These are phyloP conservation scores for Larix kaempferi DNA, from an alignment of 75 land plant genomes.

Conservation along the genomic window DNA sequence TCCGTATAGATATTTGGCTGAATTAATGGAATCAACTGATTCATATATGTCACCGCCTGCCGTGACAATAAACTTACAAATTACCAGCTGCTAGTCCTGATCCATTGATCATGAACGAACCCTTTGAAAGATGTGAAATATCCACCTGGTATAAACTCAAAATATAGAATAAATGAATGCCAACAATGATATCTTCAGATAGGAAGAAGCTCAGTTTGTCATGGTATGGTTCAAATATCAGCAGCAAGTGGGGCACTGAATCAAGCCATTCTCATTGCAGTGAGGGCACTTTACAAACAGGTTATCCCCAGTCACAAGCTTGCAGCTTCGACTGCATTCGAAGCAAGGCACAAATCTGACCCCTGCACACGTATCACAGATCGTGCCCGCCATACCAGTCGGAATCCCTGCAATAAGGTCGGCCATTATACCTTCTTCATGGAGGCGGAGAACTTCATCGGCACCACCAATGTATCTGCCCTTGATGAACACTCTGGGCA, in stretches of 20 bases:
- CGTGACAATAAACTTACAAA: too few species aligned
- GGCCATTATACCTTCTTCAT: slow-evolving; percentile 63
- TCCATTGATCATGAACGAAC: too few species aligned
- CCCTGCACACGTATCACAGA: slow-evolving; percentile 88
- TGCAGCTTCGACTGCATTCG: slow-evolving; percentile 90
- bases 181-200: too few species aligned
- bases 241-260: slow-evolving; percentile 79
- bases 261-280: slow-evolving; percentile 92
- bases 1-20: too few species aligned
- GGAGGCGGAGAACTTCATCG: slow-evolving; percentile 62
- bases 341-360: slow-evolving; percentile 82
- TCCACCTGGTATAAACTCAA: too few species aligned
- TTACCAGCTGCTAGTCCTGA: too few species aligned
- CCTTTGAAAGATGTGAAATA: too few species aligned
- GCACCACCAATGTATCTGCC: slow-evolving; percentile 88
- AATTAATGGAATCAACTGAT: too few species aligned
- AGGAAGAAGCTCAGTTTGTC: too few species aligned
- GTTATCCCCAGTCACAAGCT: slow-evolving; percentile 46
- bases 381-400: slow-evolving; percentile 26
- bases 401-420: slow-evolving; percentile 53
- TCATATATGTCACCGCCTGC: too few species aligned
- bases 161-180: too few species aligned
- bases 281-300: slow-evolving; percentile 52
- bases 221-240: too few species aligned
- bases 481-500: slow-evolving; percentile 79